Conservation (phyloP, 2,329 filamentous ascomycete species). For the Hypoxylon rubiginosum region DNA sequence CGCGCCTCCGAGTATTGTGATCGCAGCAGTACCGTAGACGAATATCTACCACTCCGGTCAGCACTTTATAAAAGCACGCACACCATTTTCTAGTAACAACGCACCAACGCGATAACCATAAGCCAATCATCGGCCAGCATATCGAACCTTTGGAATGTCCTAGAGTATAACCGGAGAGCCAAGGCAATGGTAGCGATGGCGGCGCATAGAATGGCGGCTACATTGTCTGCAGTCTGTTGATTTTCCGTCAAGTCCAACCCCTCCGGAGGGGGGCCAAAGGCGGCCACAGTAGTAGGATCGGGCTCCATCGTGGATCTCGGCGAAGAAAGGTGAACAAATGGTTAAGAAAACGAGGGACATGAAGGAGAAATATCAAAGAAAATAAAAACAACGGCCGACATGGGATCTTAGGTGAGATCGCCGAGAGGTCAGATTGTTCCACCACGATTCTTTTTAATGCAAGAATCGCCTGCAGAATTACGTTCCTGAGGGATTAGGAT, state of each 20-base stretch:
- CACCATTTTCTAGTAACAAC: conserved; percentile 12
- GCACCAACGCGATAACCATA: conserved; percentile 45
- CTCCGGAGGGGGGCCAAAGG: conserved; percentile 35
- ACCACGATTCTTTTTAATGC: conserved; percentile 14
- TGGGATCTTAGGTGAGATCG: conserved; percentile 4
- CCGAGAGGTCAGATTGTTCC: neutral
- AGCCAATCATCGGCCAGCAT: conserved; percentile 46
- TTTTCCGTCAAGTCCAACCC: conserved; percentile 36
- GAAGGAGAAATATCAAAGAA: conserved; percentile 5
- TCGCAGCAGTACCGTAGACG: conserved; percentile 40
- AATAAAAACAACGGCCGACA: conserved; percentile 1
- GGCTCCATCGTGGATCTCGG: conserved; percentile 29
- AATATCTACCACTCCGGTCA: conserved; percentile 30
- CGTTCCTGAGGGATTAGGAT: conserved; percentile 7
- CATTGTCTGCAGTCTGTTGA: conserved; percentile 39
- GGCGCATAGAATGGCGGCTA: conserved; percentile 41
- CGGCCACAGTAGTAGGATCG: conserved; percentile 35
- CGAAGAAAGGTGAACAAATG: neutral
- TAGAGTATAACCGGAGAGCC: conserved; percentile 40
- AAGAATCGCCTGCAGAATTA: neutral
- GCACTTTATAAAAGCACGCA: neutral
- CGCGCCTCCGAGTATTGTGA: conserved; percentile 42
- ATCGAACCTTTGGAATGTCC: conserved; percentile 41
- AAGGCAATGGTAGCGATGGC: conserved; percentile 41
- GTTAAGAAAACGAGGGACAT: conserved; percentile 7